A percentile compares a stretch with the other conserved stretches of the same genome.
These are phyloP conservation scores for Barnettozyma populi DNA, from an alignment of 805 yeast genomes.

Conservation along the genomic window DNA sequence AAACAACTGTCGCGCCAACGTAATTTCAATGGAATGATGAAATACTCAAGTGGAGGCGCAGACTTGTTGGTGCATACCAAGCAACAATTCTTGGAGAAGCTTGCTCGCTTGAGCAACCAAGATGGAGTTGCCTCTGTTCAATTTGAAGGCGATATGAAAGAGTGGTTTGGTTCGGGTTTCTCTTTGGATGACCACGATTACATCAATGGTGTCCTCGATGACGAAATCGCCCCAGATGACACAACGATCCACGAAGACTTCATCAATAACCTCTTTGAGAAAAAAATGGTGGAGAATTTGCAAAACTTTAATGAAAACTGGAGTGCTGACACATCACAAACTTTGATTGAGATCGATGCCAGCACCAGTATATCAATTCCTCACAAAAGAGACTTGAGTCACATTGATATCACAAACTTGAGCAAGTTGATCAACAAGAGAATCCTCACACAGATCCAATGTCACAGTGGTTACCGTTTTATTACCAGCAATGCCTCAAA, in stretches of 20 bases:
- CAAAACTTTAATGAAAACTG: not conserved
- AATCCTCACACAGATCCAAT: not conserved
- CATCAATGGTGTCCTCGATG: not conserved
- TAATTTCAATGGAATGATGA: not conserved
- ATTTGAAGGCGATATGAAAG: conserved; percentile 1
- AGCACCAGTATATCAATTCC: not conserved
- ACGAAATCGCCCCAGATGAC: not conserved
- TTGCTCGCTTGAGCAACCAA: not conserved
- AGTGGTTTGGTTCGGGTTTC: conserved; percentile 1
- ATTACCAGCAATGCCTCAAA: conserved; percentile 1
- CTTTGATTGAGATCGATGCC: not conserved
- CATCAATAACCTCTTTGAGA: not conserved
- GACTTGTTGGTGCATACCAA: not conserved
- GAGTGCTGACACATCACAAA: not conserved
- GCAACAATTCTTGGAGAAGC: not conserved
- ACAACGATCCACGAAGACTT: not conserved
- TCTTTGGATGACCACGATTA: not conserved
- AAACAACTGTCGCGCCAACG: not conserved
- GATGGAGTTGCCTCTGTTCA: not conserved
- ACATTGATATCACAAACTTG: not conserved
- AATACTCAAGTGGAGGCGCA: not conserved
- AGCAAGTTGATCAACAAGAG: conserved; percentile 1
- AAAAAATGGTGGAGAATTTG: not conserved
- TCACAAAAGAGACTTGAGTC: not conserved
- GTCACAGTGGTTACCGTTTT: not conserved